Evolutionary conservation across 2,329 filamentous ascomycete species (phyloP), one percentile per base, ranked within the genome.

Genomic region (Paecilomyces sp.): DNA sequence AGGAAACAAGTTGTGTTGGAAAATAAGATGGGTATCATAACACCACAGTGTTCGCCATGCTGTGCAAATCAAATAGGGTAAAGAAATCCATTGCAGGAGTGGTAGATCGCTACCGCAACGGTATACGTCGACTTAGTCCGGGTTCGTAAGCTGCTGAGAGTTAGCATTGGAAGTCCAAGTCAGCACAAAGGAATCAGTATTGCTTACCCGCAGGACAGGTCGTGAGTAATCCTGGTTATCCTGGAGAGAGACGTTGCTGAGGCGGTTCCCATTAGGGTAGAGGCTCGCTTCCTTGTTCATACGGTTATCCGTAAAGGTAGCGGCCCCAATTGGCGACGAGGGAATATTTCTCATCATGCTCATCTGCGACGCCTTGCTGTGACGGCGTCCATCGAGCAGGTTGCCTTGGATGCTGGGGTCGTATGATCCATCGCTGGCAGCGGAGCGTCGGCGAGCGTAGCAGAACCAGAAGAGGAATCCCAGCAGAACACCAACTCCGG

Each of bases 141-240:
- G 70, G 63, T 74, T 74, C 22, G 72, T 72, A 51, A 72, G 64
- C 72, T 74, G 3, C 58, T 61, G 72, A 68, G 41, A 31, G 34
- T 54, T 51, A 30, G 24, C 18, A 22, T 28, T 3, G 52, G 4
- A 41, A 33, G 15, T 7, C 9, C 11, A 33, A 22, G 31, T 57
- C 11, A n/a, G 25, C 22, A 22, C 22, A 22, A 13, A 18, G 25
- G 7, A 15, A 22, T 18, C 6, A 9, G 15, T 8, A 9, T 0
- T 7, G 71, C 76, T 68, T 62, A 78, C 76, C 50, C 76, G 74
- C 64, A 78, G 65, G 34, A 78, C 76, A 53, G 76, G 77, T 28
- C 78, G 71, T 34, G 77, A 79, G 66, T 80, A 80, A 63, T 80
- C 78, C 65, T 78, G 75, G 59, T 79, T 75, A 61, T 80, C 78